phyloP scores from a whole-genome alignment of 306 rosid species.

The Calophaca sinica region DNA sequence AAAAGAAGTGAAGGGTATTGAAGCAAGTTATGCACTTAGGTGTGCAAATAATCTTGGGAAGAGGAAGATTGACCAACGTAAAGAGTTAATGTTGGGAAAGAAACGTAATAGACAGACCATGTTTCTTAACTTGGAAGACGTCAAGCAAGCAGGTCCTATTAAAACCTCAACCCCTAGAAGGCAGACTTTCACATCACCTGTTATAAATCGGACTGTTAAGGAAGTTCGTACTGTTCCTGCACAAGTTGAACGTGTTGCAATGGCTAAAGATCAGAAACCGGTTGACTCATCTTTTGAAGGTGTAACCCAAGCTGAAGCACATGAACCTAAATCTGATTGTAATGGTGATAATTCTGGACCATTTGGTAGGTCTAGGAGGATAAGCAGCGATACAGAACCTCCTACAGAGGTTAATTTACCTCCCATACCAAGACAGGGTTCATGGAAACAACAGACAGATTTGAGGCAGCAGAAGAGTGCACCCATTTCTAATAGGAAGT shows the following conservation, averaged over 20 bases:
- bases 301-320: slow-evolving; percentile 57
- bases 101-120: slow-evolving; percentile 92
- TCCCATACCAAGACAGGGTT: slow-evolving; percentile 83
- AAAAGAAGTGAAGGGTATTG: slow-evolving; percentile 85
- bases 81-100: slow-evolving; percentile 93
- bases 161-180: slow-evolving; percentile 95
- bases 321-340: slow-evolving; percentile 72
- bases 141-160: slow-evolving; percentile 89
- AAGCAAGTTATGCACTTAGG: slow-evolving; percentile 82
- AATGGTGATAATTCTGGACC: slow-evolving; percentile 71
- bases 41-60: slow-evolving; percentile 81
- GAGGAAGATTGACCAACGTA: slow-evolving; percentile 84
- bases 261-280: slow-evolving; percentile 74
- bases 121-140: slow-evolving; percentile 97
- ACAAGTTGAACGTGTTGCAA: slow-evolving; percentile 66
- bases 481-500: slow-evolving; percentile 69
- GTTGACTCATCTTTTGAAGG: slow-evolving; percentile 67
- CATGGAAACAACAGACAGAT: slow-evolving; percentile 87
- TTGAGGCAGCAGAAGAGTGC: slow-evolving; percentile 70
- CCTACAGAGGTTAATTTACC: slow-evolving; percentile 69
- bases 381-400: slow-evolving; percentile 66
- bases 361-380: slow-evolving; percentile 67
- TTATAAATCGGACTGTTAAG: slow-evolving; percentile 73
- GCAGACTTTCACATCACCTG: slow-evolving; percentile 68
- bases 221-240: slow-evolving; percentile 69